phyloP scores from a whole-genome alignment of 768 basidiomycete genomes.

The Tylopilus vinaceipallidus region DNA sequence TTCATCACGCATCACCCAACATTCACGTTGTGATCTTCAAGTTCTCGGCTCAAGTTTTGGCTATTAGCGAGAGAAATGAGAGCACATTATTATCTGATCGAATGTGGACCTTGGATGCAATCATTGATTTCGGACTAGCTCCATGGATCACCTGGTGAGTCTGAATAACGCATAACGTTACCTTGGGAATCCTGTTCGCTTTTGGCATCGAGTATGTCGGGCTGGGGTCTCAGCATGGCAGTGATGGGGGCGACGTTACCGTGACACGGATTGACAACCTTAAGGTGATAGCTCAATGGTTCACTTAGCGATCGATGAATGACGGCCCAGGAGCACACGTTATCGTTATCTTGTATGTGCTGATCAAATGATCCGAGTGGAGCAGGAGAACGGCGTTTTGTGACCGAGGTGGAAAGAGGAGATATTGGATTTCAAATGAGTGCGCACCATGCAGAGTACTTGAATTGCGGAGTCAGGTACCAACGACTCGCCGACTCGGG shows the following conservation, averaged over 20 bases:
- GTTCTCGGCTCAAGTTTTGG: not conserved
- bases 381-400: conserved; percentile 4
- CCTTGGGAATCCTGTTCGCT: not conserved
- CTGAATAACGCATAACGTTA: not conserved
- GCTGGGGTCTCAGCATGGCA: not conserved
- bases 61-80: not conserved
- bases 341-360: too few relatives aligned
- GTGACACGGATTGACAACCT: too few relatives aligned
- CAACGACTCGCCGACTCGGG: too few relatives aligned
- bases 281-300: conserved; percentile 53
- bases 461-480: not conserved
- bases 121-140: not conserved
- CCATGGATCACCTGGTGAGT: not conserved
- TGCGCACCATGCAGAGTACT: not conserved
- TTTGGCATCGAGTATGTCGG: not conserved
- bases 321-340: not conserved
- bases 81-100: not conserved
- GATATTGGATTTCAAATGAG: not conserved
- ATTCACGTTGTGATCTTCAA: not conserved
- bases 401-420: not conserved
- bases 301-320: conserved; percentile 43
- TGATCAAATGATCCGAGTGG: too few relatives aligned
- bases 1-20: too few relatives aligned
- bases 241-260: too few relatives aligned
- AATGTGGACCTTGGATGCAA: not conserved